These are phyloP conservation scores for Globisporangium ultimum DNA, from an alignment of 352 stramenopile genomes.

Conservation along the genomic window DNA sequence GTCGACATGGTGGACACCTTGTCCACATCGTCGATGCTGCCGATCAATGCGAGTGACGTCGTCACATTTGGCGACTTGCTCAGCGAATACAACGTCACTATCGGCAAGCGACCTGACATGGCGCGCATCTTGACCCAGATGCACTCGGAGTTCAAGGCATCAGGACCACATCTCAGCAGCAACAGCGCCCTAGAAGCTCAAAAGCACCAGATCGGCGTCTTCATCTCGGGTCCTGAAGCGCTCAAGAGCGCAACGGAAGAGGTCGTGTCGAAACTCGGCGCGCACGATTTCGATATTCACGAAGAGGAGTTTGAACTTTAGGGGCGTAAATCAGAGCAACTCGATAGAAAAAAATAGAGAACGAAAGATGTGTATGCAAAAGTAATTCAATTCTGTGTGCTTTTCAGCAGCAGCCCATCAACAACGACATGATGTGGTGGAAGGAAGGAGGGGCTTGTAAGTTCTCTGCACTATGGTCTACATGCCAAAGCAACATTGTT, in stretches of 20 bases:
- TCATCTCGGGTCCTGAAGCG: neutral
- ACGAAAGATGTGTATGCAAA: too few species aligned
- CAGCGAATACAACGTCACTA: constrained; percentile 21
- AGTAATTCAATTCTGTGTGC: too few species aligned
- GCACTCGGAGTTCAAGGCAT: constrained; percentile 13
- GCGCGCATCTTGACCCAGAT: constrained; percentile 24
- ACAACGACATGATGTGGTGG: too few species aligned
- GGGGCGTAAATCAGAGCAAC: too few species aligned
- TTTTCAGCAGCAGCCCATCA: too few species aligned
- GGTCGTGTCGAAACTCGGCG: neutral
- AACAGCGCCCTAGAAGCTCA: neutral
- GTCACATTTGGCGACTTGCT: constrained; percentile 27
- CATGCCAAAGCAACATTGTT: too few species aligned
- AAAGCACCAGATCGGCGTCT: neutral
- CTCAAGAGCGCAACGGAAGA: neutral
- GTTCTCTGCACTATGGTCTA: too few species aligned
- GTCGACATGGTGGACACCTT: too few species aligned
- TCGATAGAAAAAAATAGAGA: too few species aligned
- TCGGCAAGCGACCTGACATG: constrained; percentile 32
- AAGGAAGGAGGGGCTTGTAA: too few species aligned
- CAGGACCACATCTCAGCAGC: neutral
- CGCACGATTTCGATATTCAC: neutral
- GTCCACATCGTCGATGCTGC: too few species aligned
- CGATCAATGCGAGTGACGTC: constrained; percentile 7
- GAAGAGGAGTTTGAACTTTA: neutral